Conservation (phyloP, 163 green algal genomes). For the Chlorella variabilis region DNA sequence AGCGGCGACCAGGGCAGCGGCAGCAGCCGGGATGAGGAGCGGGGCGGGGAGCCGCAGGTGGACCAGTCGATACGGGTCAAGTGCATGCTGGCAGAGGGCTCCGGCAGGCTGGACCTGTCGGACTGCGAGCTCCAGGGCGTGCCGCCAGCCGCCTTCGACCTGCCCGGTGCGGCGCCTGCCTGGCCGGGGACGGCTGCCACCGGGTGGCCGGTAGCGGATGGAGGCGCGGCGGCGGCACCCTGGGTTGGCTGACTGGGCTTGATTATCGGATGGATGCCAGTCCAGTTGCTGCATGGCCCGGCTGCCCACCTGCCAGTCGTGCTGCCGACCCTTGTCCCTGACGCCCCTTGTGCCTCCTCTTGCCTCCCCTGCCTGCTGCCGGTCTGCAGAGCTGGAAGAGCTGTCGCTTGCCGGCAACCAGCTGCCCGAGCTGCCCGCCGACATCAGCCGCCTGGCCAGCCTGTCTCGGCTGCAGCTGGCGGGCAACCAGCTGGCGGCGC, state of each 20-base stretch:
- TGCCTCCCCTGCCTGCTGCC: not conserved
- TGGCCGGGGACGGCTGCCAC: too few relatives aligned
- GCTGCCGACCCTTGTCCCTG: too few relatives aligned
- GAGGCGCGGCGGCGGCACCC: too few relatives aligned
- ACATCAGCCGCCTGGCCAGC: slow-evolving; percentile 41
- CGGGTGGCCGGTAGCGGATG: too few relatives aligned
- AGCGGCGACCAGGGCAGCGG: not conserved
- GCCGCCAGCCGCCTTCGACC: slow-evolving; percentile 58
- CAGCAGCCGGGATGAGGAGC: not conserved
- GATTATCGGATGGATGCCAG: too few relatives aligned
- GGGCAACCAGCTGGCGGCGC: slow-evolving; percentile 59
- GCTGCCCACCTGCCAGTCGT: too few relatives aligned
- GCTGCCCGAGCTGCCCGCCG: slow-evolving; percentile 58
- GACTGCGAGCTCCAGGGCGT: slow-evolving; percentile 64
- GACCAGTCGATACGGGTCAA: slow-evolving; percentile 44
- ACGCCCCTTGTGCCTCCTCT: not conserved
- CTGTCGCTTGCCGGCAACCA: slow-evolving; percentile 77
- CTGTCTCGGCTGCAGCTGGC: slow-evolving; percentile 72
- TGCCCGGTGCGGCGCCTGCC: slow-evolving; percentile 27
- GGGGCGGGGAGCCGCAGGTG: not conserved
- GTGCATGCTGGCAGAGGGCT: slow-evolving; percentile 54
- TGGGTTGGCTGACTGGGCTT: too few relatives aligned
- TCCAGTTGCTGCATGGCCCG: too few relatives aligned
- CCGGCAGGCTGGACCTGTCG: slow-evolving; percentile 72
- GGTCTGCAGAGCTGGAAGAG: slow-evolving; percentile 53